Conservation (phyloP, 2,329 filamentous ascomycete species). For the Colletotrichum chlorophyti region DNA sequence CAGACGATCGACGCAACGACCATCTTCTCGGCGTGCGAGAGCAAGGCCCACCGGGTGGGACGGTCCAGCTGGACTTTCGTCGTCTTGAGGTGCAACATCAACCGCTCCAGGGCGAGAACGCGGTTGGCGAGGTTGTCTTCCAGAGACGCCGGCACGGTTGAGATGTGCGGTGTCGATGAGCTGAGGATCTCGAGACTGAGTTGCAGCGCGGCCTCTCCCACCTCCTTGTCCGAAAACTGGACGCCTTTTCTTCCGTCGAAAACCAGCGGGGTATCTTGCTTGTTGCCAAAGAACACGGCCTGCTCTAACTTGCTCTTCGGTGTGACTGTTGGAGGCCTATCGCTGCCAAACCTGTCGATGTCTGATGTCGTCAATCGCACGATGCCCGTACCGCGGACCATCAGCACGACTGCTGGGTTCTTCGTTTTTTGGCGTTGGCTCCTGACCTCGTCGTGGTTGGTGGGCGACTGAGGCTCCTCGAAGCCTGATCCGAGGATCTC, state of each 20-base stretch:
- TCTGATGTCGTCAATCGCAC: conserved; percentile 66
- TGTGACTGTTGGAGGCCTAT: conserved; percentile 68
- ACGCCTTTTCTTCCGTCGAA: conserved; percentile 74
- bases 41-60: conserved; percentile 75
- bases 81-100: conserved; percentile 74
- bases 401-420: conserved; percentile 66
- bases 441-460: conserved; percentile 52
- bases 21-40: conserved; percentile 93
- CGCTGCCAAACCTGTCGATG: conserved; percentile 64
- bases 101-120: conserved; percentile 74
- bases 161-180: conserved; percentile 77
- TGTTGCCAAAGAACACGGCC: conserved; percentile 88
- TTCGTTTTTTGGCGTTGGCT: conserved; percentile 62
- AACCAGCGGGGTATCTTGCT: conserved; percentile 85
- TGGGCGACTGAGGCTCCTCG: conserved; percentile 59
- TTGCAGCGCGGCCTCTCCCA: conserved; percentile 77
- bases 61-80: conserved; percentile 72
- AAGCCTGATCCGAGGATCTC: conserved; percentile 70
- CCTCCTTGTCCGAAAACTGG: conserved; percentile 72
- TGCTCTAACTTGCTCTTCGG: conserved; percentile 92
- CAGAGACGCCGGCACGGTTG: conserved; percentile 75
- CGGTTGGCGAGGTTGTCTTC: conserved; percentile 82
- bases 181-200: conserved; percentile 84
- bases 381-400: conserved; percentile 68
- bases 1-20: conserved; percentile 81